phyloP scores from a whole-genome alignment of 2,329 filamentous ascomycete species.

The Paraphoma sp. region DNA sequence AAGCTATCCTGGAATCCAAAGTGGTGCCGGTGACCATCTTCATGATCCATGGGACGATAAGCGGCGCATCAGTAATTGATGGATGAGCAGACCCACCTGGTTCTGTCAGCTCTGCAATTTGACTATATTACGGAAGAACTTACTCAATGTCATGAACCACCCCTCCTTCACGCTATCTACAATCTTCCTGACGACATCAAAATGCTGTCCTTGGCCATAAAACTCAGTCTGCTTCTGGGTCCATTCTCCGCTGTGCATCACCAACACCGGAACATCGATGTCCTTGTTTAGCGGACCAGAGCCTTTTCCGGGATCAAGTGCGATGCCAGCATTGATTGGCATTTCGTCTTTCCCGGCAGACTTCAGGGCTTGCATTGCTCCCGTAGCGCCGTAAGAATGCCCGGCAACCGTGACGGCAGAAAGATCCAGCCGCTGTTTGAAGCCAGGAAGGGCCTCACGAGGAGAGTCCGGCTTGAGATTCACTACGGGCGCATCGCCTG shows the following conservation, averaged over 20 bases:
- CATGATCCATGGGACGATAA: constrained; percentile 67
- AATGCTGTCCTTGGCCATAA: constrained; percentile 67
- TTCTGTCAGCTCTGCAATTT: constrained; percentile 2
- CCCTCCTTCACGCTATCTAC: constrained; percentile 56
- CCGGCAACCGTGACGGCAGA: constrained; percentile 64
- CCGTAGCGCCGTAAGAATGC: constrained; percentile 71
- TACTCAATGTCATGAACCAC: constrained; percentile 55
- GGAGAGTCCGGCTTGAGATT: constrained; percentile 56
- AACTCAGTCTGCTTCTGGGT: constrained; percentile 64
- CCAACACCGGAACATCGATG: constrained; percentile 63
- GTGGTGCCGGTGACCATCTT: constrained; percentile 67
- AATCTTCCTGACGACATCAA: constrained; percentile 66
- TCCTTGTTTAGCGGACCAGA: constrained; percentile 68
- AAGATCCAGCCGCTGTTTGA: constrained; percentile 62
- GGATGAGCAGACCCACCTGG: constrained; percentile 59
- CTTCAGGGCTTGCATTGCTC: constrained; percentile 66
- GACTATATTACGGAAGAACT: not conserved
- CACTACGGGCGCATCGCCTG: constrained; percentile 43
- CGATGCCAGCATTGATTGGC: constrained; percentile 64
- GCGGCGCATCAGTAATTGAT: constrained; percentile 69
- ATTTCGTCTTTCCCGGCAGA: constrained; percentile 52
- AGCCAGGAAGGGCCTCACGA: constrained; percentile 55
- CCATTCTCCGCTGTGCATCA: constrained; percentile 72
- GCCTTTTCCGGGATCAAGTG: constrained; percentile 70
- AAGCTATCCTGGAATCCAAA: constrained; percentile 62